Percentiles rank a stretch among this genome's conserved stretches.
These are phyloP conservation scores for Mycena vitilis DNA, from an alignment of 768 basidiomycete species.

Conservation along the genomic window DNA sequence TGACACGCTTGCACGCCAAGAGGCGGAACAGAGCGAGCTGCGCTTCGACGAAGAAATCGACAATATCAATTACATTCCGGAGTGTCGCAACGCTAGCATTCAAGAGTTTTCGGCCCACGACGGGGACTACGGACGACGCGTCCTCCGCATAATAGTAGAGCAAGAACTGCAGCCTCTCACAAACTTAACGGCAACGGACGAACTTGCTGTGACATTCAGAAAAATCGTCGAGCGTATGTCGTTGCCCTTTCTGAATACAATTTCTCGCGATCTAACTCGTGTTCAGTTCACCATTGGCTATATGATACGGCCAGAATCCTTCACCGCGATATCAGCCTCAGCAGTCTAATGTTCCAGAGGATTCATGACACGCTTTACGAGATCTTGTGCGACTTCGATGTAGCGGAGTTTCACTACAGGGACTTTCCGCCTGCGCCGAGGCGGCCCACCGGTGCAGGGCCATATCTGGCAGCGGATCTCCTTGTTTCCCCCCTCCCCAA, in stretches of 20 bases:
- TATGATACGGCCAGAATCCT: neutral
- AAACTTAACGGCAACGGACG: neutral
- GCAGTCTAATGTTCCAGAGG: neutral
- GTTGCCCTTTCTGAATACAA: neutral
- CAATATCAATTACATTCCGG: too few relatives aligned
- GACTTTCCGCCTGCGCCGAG: slow-evolving; percentile 14
- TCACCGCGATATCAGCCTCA: neutral
- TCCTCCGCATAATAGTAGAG: neutral
- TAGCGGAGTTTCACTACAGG: neutral
- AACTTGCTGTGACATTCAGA: neutral
- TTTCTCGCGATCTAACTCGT: neutral
- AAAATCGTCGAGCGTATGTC: slow-evolving; percentile 3
- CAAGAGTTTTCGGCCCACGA: too few relatives aligned
- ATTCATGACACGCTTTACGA: slow-evolving; percentile 1
- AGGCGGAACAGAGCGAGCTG: neutral
- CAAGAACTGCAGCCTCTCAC: neutral
- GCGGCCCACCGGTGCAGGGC: slow-evolving; percentile 43
- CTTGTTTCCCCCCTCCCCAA: slow-evolving; percentile 31
- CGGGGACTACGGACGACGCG: too few relatives aligned
- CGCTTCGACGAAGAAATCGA: too few relatives aligned
- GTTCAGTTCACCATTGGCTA: slow-evolving; percentile 8
- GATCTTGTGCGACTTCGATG: slow-evolving; percentile 12
- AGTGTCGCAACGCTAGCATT: too few relatives aligned
- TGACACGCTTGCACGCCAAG: too few relatives aligned
- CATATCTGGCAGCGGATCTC: slow-evolving; percentile 45